A percentile compares a stretch with the other conserved stretches of the same genome.
Evolutionary conservation across 257 asterid species (phyloP).

Genomic region (Plantago major): DNA sequence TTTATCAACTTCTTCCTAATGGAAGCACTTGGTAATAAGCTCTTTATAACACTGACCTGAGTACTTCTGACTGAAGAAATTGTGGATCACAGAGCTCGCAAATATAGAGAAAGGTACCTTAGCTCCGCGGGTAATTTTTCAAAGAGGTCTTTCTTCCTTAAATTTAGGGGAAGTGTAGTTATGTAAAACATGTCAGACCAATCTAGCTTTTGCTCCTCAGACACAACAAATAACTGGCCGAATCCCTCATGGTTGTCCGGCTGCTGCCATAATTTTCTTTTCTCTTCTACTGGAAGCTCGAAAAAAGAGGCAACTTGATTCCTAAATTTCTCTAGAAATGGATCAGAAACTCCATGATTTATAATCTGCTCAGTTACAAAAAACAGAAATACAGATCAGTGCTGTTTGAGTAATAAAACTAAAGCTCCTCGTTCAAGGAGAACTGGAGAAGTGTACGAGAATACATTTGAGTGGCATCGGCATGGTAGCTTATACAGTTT

Average conservation of each 20-base stretch:
- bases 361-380: constrained; percentile 23
- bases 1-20: no score
- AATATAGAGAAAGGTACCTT: constrained; percentile 27
- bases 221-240: constrained; percentile 48
- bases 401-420: background rate
- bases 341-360: constrained; percentile 40
- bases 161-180: constrained; percentile 32
- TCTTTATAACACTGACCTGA: background rate
- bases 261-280: constrained; percentile 39
- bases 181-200: constrained; percentile 58
- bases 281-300: constrained; percentile 39
- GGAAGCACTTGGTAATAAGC: background rate
- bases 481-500: no score
- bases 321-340: constrained; percentile 36
- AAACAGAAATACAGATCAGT: background rate
- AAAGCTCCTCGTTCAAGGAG: background rate
- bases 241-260: constrained; percentile 47
- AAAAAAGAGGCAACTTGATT: constrained; percentile 29
- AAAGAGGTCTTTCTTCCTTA: constrained; percentile 31
- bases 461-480: no score
- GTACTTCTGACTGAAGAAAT: no score
- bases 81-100: no score
- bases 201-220: constrained; percentile 56
- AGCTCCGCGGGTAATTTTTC: constrained; percentile 32
- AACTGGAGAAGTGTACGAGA: background rate